phyloP scores from a whole-genome alignment of 768 basidiomycete species.

The Leccinum subgranulosum region DNA sequence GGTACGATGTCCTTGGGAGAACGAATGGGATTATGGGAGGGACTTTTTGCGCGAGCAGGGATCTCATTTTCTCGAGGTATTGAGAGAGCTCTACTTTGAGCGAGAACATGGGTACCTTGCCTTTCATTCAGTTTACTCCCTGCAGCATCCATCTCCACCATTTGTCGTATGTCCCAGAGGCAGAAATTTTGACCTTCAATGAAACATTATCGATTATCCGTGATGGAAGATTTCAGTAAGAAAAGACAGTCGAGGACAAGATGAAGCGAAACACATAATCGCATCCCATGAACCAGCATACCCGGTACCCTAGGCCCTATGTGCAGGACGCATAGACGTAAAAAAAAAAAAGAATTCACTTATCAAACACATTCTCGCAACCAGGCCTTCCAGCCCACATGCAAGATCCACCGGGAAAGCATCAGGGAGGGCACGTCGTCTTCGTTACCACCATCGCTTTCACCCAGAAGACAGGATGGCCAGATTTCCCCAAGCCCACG shows the following conservation, averaged over 20 bases:
- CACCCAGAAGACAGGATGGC: conserved; percentile 20
- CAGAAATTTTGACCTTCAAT: conserved; percentile 70
- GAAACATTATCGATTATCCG: conserved; percentile 55
- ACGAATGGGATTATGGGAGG: neutral
- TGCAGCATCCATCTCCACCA: conserved; percentile 70
- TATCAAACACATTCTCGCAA: conserved; percentile 80
- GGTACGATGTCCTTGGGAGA: neutral
- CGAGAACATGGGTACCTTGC: conserved; percentile 52
- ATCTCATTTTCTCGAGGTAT: conserved; percentile 2
- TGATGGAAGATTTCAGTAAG: conserved; percentile 11
- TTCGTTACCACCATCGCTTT: conserved; percentile 27
- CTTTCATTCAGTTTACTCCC: conserved; percentile 14
- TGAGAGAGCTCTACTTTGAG: conserved; percentile 51
- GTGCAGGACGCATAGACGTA: neutral
- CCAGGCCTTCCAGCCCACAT: conserved; percentile 88
- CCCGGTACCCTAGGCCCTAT: too few species aligned
- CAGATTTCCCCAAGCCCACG: conserved; percentile 22
- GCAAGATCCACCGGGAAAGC: conserved; percentile 89
- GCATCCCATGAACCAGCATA: neutral
- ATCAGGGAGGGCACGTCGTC: conserved; percentile 64
- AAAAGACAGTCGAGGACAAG: neutral
- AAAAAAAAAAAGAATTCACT: conserved; percentile 27
- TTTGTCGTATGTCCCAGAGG: conserved; percentile 68
- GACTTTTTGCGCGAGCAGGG: neutral
- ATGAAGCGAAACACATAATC: neutral